Evolutionary conservation across 2,329 filamentous ascomycete genomes (phyloP), one percentile per base, ranked within the genome.

Genomic region (Epichloe elymi): DNA sequence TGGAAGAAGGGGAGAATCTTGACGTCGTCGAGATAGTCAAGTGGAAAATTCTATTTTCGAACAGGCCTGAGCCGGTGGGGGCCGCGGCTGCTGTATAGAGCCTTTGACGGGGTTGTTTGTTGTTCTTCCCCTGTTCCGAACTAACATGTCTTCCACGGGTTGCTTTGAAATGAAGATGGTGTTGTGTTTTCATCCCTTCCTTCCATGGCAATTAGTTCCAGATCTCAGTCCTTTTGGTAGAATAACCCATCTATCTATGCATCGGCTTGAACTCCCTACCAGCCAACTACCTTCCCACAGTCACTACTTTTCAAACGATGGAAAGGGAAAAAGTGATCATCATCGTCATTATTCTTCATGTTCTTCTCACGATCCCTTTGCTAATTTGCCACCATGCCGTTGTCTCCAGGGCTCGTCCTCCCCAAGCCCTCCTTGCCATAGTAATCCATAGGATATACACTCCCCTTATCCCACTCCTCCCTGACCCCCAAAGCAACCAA

Each of bases 391-490:
- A 33, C 43, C 20, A 48, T 8, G 41, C 23, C 47, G 43, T 11
- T 30, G 8, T 44, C 62, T 11, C 63, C 54, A 5, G 73, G 68
- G 62, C 75, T 89, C 35, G 86, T 90, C 65, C 93, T 80, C 1
- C 91, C 93, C 50, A 98, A 63, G 0, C 93, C 93, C 44, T 96
- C 88, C 65, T 85, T 91, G 0, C 84, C 90, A 69, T 98, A 98
- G 64, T 95, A 98, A 66, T 98, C 90, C 93, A 98, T 98, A 0
- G 90, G 91, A 70, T 98, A 98, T 14, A 88, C 76, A 6, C 54
- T 49, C 11, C 53, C 52, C 35, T 57, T 52, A 15, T 74, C 82
- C 87, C 82, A 95, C 46, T 86, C 86, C 58, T 93, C 78, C 56
- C 78, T 80, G 55, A 82, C 82, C 3, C 86, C 89, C 46, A 98